Evolutionary conservation across 2,329 filamentous ascomycete genomes (phyloP), one percentile per base, ranked within the genome.

Genomic region (Nothophoma quercina): DNA sequence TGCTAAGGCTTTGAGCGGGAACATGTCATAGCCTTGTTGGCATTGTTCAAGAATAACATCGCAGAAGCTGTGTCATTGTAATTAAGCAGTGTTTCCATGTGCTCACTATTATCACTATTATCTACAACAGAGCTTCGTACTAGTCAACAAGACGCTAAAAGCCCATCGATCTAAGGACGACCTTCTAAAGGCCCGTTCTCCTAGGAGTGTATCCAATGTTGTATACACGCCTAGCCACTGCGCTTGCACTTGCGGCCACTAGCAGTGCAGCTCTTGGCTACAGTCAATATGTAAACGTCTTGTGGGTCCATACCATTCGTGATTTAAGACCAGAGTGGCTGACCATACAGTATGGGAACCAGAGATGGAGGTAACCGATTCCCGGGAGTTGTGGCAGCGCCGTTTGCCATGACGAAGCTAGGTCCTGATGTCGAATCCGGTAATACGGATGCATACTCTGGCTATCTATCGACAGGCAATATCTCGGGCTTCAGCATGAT

Each of bases 401-500:
- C 72, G 9, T 75, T 74, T 49, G 70, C 69, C 1, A 68, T 73
- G 56, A 63, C 68, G 13, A 75, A 75, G 50, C 57, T 74, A 9
- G 72, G 72, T n/a, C 67, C 68, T 5, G 72, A 75, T 45, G 63
- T 73, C 7, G 53, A 64, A 18, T 62, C 55, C 5, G 69, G 67
- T 7, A 67, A 22, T 3, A 61, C 63, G 9, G 70, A 75, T 41
- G 71, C 71, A 1, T 74, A 73, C 54, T 71, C 69, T 26, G 72
- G 71, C 10, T 74, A 74, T 51, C 57, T 73, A 5, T 54, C 68
- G 1, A 38, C 49, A 16, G 70, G 72, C 7, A 67, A 61, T 9
- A 60, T 75, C 21, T 73, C 63, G 29, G 72, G 69, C 15, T 74
- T 74, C 46, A 70, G 63, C 35, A 66, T 74, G 65, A 69, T 70